These are phyloP conservation scores for Aspergillus terreus DNA, from an alignment of 2,329 filamentous ascomycete genomes.

Conservation along the genomic window DNA sequence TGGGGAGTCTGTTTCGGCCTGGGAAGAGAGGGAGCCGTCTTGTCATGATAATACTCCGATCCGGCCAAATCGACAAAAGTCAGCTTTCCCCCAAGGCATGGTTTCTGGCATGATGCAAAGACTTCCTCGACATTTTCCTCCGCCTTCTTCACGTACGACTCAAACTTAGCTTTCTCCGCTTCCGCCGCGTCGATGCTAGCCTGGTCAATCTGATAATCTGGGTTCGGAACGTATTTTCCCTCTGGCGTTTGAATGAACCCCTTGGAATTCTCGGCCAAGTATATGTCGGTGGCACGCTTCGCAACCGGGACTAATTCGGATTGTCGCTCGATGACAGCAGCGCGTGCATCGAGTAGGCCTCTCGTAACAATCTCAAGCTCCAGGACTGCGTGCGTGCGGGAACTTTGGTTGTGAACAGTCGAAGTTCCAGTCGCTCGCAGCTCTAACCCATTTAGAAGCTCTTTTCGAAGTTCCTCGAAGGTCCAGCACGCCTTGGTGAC, in stretches of 20 bases:
- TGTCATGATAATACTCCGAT: constrained; percentile 40
- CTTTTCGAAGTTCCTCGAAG: constrained; percentile 28
- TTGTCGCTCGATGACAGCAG: constrained; percentile 40
- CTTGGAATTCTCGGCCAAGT: constrained; percentile 37
- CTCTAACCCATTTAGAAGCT: constrained; percentile 28
- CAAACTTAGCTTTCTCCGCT: constrained; percentile 35
- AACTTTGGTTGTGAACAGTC: constrained; percentile 43
- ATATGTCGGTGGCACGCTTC: constrained; percentile 41
- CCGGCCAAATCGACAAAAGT: constrained; percentile 48
- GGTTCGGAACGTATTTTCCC: constrained; percentile 33
- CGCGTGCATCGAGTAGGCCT: constrained; percentile 32
- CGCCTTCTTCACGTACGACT: constrained; percentile 30
- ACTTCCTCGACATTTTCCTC: constrained; percentile 28
- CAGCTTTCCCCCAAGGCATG: constrained; percentile 39
- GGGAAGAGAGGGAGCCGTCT: constrained; percentile 4
- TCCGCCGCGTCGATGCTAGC: constrained; percentile 38
- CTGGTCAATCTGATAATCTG: constrained; percentile 35
- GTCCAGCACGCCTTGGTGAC: constrained; percentile 26
- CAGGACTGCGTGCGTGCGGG: constrained; percentile 43
- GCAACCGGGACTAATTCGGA: constrained; percentile 45
- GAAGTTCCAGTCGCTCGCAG: constrained; percentile 36
- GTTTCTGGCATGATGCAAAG: constrained; percentile 18
- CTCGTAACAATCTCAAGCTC: constrained; percentile 42
- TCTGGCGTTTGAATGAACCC: constrained; percentile 25
- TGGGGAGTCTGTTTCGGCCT: constrained; percentile 30